Percentiles rank a stretch among this genome's conserved stretches.
These are phyloP conservation scores for Aspergillus sp. DNA, from an alignment of 2,329 filamentous ascomycete species.

Conservation along the genomic window DNA sequence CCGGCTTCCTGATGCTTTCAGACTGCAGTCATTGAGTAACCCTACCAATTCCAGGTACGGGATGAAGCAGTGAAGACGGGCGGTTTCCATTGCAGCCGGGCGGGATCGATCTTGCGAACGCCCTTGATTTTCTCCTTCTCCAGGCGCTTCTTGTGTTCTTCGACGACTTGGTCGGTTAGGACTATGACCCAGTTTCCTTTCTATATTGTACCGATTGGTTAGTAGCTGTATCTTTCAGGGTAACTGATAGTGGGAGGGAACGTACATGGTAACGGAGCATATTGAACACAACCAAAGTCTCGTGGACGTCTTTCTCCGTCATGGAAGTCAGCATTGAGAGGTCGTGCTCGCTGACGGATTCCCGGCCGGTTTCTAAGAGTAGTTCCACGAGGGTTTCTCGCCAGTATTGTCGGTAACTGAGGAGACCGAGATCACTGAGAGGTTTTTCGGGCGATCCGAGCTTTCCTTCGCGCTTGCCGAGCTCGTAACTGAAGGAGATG, in stretches of 20 bases:
- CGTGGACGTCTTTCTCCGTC: conserved; percentile 96
- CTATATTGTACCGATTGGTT: conserved; percentile 23
- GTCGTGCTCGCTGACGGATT: conserved; percentile 75
- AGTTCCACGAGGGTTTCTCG: conserved; percentile 90
- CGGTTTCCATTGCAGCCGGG: conserved; percentile 88
- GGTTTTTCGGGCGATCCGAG: conserved; percentile 96
- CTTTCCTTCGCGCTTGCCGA: conserved; percentile 92
- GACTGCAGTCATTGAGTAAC: too few species aligned
- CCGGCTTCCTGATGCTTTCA: background rate
- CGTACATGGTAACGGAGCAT: conserved; percentile 85
- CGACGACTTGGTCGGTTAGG: conserved; percentile 78
- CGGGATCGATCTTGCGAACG: conserved; percentile 71
- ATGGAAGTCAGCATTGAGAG: conserved; percentile 80
- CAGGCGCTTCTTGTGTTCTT: conserved; percentile 67
- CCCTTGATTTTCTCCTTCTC: conserved; percentile 80
- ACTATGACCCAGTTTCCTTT: conserved; percentile 97
- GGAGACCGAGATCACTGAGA: conserved; percentile 84
- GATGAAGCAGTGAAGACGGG: conserved; percentile 89
- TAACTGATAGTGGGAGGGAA: conserved; percentile 9
- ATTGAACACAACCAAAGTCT: conserved; percentile 88
- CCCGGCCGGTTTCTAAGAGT: conserved; percentile 70
- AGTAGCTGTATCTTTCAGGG: conserved; percentile 18
- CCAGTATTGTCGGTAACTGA: conserved; percentile 98
- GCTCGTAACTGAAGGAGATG: conserved; percentile 96
- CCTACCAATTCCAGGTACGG: conserved; percentile 91